Base-by-base conservation (phyloP, 106 monocot species). In the Acanthochlamys bracteata region DNA sequence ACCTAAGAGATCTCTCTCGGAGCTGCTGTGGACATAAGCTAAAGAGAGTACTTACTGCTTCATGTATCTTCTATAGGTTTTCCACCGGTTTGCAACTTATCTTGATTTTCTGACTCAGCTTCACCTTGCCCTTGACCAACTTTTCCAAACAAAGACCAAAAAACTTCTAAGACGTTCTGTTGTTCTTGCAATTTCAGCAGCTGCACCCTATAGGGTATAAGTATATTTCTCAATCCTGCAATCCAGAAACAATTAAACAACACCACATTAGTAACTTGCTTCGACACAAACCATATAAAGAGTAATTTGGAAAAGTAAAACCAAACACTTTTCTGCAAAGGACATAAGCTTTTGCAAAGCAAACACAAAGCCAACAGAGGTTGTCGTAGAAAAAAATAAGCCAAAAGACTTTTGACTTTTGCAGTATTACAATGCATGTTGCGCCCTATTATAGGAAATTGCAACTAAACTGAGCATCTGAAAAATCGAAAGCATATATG, bases 201-300 rank as follows among this genome's bases (percentile, higher is more conserved):
- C 66, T 96, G 82, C 77, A 85, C 90, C 66, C 95, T 78, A 61
- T 96, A 96, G 0, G 95, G 95, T 63, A 96, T 96, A 24, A 96
- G 73, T 41, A 96, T 59, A 49, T 71, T 75, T 79, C 90, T 82
- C 57, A 96, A 73, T 4, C 95, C 95, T 96, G 80, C 68, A 86
- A 66, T 46, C 22, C 21, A 19, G 12, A 3, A 45, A 45, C 43
- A 45, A 45, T 13, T 14, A 1, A 49, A 49, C 2, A 49, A 49
- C 15, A 49, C 9, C 33, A 3, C 6, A 33, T 33, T 6, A 33
- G 33, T 33, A 33, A 33, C 33, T 3, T 33, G 33, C 6, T 33
- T 33, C 6, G 4, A 33, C 1, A 33, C 1, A 6, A 33, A 33
- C 33, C 6, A 33, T 2, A 49, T 14, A 49, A 49, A 14, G 15